phyloP scores from a whole-genome alignment of 768 basidiomycete genomes.

The Tulasnella sp. region DNA sequence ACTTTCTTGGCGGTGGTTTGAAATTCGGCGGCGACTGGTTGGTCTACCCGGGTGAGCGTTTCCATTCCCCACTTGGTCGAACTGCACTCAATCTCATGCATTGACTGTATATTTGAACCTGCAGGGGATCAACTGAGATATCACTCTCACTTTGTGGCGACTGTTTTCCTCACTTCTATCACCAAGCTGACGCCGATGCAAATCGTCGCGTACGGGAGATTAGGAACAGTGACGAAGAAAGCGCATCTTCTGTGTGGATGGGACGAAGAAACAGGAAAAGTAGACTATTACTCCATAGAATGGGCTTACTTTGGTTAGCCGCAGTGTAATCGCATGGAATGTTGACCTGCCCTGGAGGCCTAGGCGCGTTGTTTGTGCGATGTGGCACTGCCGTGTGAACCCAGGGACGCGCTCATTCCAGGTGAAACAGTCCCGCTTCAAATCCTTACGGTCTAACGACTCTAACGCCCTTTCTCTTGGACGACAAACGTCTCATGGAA shows the following conservation, averaged over 20 bases:
- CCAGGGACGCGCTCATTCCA: neutral
- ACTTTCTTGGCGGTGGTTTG: conserved; percentile 80
- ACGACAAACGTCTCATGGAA: neutral
- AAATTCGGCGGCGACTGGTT: conserved; percentile 95
- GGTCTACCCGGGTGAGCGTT: conserved; percentile 75
- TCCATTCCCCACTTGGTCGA: neutral
- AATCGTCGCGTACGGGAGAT: conserved; percentile 85
- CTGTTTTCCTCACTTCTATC: conserved; percentile 56
- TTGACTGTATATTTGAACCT: neutral
- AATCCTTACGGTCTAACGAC: neutral
- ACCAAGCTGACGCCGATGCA: conserved; percentile 73
- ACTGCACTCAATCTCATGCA: neutral
- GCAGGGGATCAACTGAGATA: conserved; percentile 88
- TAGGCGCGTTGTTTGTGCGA: neutral
- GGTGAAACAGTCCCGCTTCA: neutral
- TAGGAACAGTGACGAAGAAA: conserved; percentile 97
- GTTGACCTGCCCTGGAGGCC: too few relatives aligned
- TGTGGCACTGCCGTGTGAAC: neutral
- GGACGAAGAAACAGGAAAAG: conserved; percentile 57
- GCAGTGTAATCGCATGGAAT: neutral
- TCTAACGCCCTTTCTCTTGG: neutral
- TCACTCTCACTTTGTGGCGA: conserved; percentile 90
- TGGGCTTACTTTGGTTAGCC: conserved; percentile 80
- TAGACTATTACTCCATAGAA: conserved; percentile 70
- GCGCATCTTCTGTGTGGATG: conserved; percentile 84